Evolutionary conservation across 1,284 basidiomycete species (phyloP), one percentile per base, ranked within the genome.

Genomic region (Apiotrichum gracile): DNA sequence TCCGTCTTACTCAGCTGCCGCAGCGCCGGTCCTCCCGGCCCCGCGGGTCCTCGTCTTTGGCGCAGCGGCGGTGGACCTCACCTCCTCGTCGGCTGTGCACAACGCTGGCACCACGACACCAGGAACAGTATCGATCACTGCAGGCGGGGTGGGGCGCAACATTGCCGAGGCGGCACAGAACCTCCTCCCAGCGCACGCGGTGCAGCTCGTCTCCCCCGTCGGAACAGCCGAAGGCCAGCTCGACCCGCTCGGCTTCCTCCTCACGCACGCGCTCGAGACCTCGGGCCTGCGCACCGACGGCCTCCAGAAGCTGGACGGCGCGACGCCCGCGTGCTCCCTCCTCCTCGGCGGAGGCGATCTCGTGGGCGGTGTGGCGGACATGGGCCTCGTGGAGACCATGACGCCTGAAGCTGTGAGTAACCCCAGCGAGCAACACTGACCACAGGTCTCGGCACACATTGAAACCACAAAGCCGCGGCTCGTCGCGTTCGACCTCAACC

Each of bases 61-160:
- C 21, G 87, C 85, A 27, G 85, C 90, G 21, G 92, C 92, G 5
- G 78, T 96, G 10, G 92, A 97, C 67, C 81, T 96, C 52, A 88
- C 86, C 19, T 85, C 89, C 3, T 49, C 78, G 66, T 58, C 70
- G 58, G 41, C 62, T 53, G 42, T 62, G 45, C 29, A 24, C 16
- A 43, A 38, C 25, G 25, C 41, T 9, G 33, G 45, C 12, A 88
- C 91, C 0, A 98, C 96, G 0, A 80, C 81, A 8, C 90, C 91
- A 0, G 96, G 94, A 10, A 76, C 68, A 3, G 82, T 97, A 16
- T 76, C 77, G 3, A 62, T 93, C 26, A 82, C 87, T 0, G 78
- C 90, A 0, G 96, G 96, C 2, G 96, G 96, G 14, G 96, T 99
- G 4, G 92, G 83, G 0, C 83, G 93, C 24, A 99, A 99, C 70